phyloP scores from a whole-genome alignment of 1,284 basidiomycete species.

The Golubevia pallescens region DNA sequence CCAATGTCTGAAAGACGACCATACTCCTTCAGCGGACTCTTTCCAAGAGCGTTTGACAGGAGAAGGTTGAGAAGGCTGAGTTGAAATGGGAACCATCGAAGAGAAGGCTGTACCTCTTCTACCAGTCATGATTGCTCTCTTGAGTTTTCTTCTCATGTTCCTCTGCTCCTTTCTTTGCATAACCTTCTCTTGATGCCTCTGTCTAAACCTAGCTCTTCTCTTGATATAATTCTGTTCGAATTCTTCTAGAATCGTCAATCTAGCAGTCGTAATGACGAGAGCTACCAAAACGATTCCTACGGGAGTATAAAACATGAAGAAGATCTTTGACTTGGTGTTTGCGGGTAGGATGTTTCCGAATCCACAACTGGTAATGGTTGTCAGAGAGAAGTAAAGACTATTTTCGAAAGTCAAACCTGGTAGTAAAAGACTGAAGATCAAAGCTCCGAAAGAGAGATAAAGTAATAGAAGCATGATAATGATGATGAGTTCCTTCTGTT shows the following conservation, averaged over 20 bases:
- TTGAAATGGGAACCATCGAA: too few species aligned
- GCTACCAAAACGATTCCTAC: conserved; percentile 66
- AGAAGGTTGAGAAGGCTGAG: too few species aligned
- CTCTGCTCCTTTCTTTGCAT: conserved; percentile 46
- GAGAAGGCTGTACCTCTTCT: conserved; percentile 64
- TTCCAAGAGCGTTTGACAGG: conserved; percentile 70
- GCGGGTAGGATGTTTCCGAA: conserved; percentile 77
- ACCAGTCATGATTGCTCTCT: conserved; percentile 65
- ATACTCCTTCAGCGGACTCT: conserved; percentile 70
- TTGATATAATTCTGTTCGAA: conserved; percentile 57
- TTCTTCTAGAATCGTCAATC: conserved; percentile 75
- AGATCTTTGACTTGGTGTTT: conserved; percentile 69
- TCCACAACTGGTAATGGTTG: conserved; percentile 69
- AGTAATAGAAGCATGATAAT: conserved; percentile 76
- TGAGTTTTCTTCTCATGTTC: conserved; percentile 60
- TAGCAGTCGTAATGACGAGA: conserved; percentile 72
- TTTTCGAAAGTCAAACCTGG: conserved; percentile 52
- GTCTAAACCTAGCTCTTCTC: conserved; percentile 66
- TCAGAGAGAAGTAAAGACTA: conserved; percentile 70
- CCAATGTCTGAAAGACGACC: conserved; percentile 64
- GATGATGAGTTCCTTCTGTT: conserved; percentile 78
- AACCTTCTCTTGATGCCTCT: conserved; percentile 8
- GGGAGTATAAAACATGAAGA: conserved; percentile 67
- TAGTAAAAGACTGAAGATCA: conserved; percentile 31
- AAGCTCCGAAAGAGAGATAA: conserved; percentile 71